Evolutionary conservation across 2,329 filamentous ascomycete species (phyloP), one percentile per base, ranked within the genome.

Genomic region (Cladobotryum mycophilum): DNA sequence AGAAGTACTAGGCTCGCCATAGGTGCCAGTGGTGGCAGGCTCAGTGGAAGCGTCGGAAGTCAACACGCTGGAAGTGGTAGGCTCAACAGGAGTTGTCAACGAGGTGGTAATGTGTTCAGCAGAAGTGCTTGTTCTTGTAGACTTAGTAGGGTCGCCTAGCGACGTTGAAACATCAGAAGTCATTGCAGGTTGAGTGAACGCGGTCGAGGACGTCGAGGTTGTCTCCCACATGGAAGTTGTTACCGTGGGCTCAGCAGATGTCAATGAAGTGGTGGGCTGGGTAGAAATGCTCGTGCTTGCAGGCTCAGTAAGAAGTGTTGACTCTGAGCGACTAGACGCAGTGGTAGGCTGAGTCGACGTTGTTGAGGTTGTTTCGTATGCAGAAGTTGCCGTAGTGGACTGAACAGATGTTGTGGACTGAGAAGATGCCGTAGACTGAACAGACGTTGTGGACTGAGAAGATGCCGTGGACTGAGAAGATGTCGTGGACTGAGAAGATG

Each of bases 401-500:
- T 7, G 4, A 20, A 17, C 38, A 41, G 38, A 41, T 5, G 17
- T 20, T 35, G 30, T 20, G 51, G 6, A 34, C 2, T n/a, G n/a
- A n/a, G n/a, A n/a, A 12, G 30, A 47, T 12, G 53, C 14, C 5
- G 41, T n/a, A 7, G 33, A 22, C 20, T n/a, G n/a, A n/a, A n/a
- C n/a, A n/a, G n/a, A n/a, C n/a, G n/a, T n/a, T n/a, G 12, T 40
- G 13, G 40, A 25, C n/a, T 40, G 9, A 8, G 35, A 37, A 33
- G 42, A n/a, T 13, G 44, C 20, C 3, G 20, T 20, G 20, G 20
- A 20, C 33, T 34, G 30, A 18, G 14, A 42, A 11, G 50, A 41
- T 5, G 52, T 52, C 15, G 41, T 43, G 6, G 46, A 45, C 1
- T n/a, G n/a, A n/a, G n/a, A n/a, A 12, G 30, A 47, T 12, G 53